Conservation (phyloP, 106 monocot genomes). For the Apostasia ramifera region DNA sequence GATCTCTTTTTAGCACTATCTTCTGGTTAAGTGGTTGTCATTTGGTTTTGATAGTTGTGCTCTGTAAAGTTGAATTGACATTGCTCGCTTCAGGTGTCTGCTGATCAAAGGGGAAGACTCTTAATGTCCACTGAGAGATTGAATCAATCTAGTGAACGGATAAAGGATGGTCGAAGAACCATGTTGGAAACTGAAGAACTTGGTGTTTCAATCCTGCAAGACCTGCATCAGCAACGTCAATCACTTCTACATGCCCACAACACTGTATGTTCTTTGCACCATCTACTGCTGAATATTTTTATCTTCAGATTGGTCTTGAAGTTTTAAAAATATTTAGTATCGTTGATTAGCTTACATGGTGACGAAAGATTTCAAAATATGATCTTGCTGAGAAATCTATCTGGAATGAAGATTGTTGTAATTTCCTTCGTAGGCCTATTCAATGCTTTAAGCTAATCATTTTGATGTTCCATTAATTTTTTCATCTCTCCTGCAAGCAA, state of each 20-base stretch:
- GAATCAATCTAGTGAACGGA: slow-evolving; percentile 62
- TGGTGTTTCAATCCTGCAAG: slow-evolving; percentile 77
- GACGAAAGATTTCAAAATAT: too few species aligned
- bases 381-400: too few species aligned
- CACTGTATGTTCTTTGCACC: slow-evolving; percentile 30
- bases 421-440: too few species aligned
- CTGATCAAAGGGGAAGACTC: slow-evolving; percentile 75
- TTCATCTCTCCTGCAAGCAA: too few species aligned
- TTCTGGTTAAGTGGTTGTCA: background rate
- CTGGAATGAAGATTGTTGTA: too few species aligned
- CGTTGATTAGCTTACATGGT: too few species aligned
- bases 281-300: background rate
- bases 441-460: too few species aligned
- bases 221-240: slow-evolving; percentile 80
- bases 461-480: too few species aligned
- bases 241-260: slow-evolving; percentile 67
- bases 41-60: background rate
- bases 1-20: too few species aligned
- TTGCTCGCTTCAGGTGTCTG: slow-evolving; percentile 34
- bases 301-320: background rate
- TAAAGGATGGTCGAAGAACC: slow-evolving; percentile 64
- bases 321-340: too few species aligned
- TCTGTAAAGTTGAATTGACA: background rate
- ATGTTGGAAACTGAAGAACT: slow-evolving; percentile 85
- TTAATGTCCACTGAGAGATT: slow-evolving; percentile 58